Evolutionary conservation across 306 rosid genomes (phyloP).

Genomic region (Vigna angularis): DNA sequence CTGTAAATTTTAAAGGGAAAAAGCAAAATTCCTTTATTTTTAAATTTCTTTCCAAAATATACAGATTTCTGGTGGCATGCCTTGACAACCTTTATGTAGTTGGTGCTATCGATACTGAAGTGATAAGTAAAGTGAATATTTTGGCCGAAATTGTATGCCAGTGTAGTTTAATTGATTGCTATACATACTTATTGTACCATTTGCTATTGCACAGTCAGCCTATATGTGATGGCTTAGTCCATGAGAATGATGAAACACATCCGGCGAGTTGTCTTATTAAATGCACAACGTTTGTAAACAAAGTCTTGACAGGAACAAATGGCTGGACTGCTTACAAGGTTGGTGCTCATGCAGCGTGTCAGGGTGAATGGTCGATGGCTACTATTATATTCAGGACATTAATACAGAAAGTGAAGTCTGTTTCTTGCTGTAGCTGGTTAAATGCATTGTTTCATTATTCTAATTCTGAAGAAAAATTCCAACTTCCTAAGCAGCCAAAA

Average conservation of each 20-base stretch:
- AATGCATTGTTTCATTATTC: constrained; percentile 52
- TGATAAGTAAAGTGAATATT: constrained; percentile 34
- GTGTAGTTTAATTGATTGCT: constrained; percentile 54
- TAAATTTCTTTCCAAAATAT: constrained; percentile 44
- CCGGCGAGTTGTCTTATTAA: constrained; percentile 2
- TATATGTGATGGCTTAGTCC: constrained; percentile 52
- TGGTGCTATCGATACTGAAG: constrained; percentile 38
- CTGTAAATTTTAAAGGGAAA: constrained; percentile 31
- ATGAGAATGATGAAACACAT: constrained; percentile 41
- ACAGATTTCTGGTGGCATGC: constrained; percentile 54
- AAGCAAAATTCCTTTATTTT: constrained; percentile 31
- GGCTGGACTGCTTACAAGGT: constrained; percentile 37
- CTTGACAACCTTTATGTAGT: constrained; percentile 55
- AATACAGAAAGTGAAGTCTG: constrained; percentile 31
- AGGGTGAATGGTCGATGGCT: constrained; percentile 35
- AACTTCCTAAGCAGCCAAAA: constrained; percentile 47
- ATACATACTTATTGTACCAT: constrained; percentile 50
- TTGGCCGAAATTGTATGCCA: constrained; percentile 47
- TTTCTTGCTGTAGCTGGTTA: constrained; percentile 33
- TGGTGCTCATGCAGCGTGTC: constrained; percentile 16
- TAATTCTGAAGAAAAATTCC: constrained; percentile 53
- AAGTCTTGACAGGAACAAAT: constrained; percentile 22
- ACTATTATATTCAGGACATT: not conserved
- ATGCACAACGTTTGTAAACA: not conserved
- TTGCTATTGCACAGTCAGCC: constrained; percentile 53